Evolutionary conservation across 192 early-diverging fungal genomes (phyloP).

Genomic region (Entomortierella beljakovae): DNA sequence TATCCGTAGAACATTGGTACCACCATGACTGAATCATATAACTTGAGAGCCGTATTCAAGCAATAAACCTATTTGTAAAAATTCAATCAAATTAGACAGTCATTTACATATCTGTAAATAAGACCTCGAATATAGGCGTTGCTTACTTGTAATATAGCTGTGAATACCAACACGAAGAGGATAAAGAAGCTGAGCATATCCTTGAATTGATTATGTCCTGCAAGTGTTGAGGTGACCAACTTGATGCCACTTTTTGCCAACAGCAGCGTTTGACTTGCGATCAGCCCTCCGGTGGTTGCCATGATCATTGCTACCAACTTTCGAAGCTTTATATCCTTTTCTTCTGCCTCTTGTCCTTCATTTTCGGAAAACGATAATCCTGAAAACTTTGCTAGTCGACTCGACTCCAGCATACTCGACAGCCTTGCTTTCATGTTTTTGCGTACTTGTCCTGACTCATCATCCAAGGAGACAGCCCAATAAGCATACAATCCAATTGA

Average conservation of each 20-base stretch:
- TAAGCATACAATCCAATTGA: constrained; percentile 57
- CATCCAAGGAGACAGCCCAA: constrained; percentile 51
- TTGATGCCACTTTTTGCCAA: constrained; percentile 65
- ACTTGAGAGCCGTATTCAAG: constrained; percentile 65
- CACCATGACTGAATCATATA: constrained; percentile 68
- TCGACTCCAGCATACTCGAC: constrained; percentile 17
- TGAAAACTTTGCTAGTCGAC: constrained; percentile 18
- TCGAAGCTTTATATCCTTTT: constrained; percentile 43
- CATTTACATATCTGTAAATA: too few species aligned
- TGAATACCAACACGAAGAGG: constrained; percentile 58
- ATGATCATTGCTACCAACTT: constrained; percentile 66
- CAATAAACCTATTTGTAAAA: constrained; percentile 63
- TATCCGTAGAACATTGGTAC: constrained; percentile 70
- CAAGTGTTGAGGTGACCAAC: constrained; percentile 29
- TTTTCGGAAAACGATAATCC: constrained; percentile 42
- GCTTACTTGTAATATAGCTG: constrained; percentile 64
- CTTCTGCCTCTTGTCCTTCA: constrained; percentile 23
- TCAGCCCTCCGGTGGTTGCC: constrained; percentile 61
- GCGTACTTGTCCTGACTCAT: constrained; percentile 35
- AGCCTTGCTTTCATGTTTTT: constrained; percentile 29
- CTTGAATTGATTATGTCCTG: constrained; percentile 62
- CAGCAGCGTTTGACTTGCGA: constrained; percentile 67
- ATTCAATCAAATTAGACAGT: too few species aligned
- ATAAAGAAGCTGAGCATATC: constrained; percentile 67
- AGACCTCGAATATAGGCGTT: not conserved